phyloP scores from a whole-genome alignment of 1,284 basidiomycete species.

The Ustilago nuda region DNA sequence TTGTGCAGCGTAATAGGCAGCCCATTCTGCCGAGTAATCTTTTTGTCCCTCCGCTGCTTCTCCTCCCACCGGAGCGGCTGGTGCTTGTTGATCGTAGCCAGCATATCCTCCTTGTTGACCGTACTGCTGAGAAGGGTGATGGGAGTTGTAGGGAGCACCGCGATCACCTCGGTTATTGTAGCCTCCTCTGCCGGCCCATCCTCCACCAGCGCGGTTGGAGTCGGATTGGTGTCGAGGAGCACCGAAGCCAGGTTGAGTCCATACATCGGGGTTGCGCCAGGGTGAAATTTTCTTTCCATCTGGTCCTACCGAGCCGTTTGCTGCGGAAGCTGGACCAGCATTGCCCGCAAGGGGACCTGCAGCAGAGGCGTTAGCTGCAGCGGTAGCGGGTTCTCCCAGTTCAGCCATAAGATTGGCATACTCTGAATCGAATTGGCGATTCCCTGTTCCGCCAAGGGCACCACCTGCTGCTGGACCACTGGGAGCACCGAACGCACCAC shows the following conservation, averaged over 20 bases:
- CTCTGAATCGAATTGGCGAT: conserved; percentile 85
- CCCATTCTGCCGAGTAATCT: conserved; percentile 68
- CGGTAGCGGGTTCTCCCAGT: conserved; percentile 82
- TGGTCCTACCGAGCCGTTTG: conserved; percentile 40
- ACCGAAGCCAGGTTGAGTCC: conserved; percentile 57
- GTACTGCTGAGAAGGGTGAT: conserved; percentile 13
- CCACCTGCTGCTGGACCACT: conserved; percentile 26
- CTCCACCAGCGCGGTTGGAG: conserved; percentile 22
- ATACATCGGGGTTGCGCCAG: conserved; percentile 67
- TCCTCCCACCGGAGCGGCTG: background rate
- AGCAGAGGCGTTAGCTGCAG: conserved; percentile 6
- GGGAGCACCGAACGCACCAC: conserved; percentile 72
- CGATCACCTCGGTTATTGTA: conserved; percentile 35
- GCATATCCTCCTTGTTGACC: conserved; percentile 13
- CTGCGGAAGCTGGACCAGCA: conserved; percentile 21
- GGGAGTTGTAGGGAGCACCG: background rate
- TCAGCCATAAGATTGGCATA: conserved; percentile 98
- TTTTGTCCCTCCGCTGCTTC: conserved; percentile 40
- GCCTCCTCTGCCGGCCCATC: conserved; percentile 34
- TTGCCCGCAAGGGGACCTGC: conserved; percentile 33
- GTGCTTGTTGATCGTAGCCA: conserved; percentile 15
- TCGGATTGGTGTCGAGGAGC: conserved; percentile 33
- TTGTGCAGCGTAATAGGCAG: conserved; percentile 64
- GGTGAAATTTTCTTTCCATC: conserved; percentile 67
- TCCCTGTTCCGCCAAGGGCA: conserved; percentile 55